phyloP scores from a whole-genome alignment of 495 filamentous ascomycete species.

The Annulohypoxylon stygium region DNA sequence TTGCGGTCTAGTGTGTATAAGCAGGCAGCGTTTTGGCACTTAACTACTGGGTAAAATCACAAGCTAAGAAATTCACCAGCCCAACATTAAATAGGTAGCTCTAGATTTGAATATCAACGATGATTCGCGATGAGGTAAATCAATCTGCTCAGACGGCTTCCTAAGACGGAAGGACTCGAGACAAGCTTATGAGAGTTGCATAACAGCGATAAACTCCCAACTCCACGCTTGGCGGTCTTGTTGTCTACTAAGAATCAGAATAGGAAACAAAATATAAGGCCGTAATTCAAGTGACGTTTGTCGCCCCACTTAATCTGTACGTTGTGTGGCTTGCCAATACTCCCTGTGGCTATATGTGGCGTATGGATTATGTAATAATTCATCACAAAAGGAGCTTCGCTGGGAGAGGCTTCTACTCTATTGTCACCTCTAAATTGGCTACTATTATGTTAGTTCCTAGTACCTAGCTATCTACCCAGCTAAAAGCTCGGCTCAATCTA shows the following conservation, averaged over 20 bases:
- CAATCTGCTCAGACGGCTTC: constrained; percentile 30
- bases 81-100: background rate
- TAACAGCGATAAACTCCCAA: background rate
- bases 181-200: constrained; percentile 19
- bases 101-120: background rate
- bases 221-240: constrained; percentile 18
- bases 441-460: no score
- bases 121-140: constrained; percentile 4
- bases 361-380: background rate
- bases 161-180: constrained; percentile 41
- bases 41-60: background rate
- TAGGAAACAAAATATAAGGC: constrained; percentile 1
- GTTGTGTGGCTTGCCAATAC: background rate
- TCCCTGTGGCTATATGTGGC: background rate
- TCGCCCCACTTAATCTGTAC: constrained; percentile 27
- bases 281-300: constrained; percentile 33
- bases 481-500: no score
- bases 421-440: no score
- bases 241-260: background rate
- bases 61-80: background rate
- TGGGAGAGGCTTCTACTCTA: no score
- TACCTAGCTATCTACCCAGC: no score
- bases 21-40: background rate
- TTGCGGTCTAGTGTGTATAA: background rate
- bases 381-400: background rate